These are phyloP conservation scores for Sicyos edulis DNA, from an alignment of 306 rosid genomes.

Conservation along the genomic window DNA sequence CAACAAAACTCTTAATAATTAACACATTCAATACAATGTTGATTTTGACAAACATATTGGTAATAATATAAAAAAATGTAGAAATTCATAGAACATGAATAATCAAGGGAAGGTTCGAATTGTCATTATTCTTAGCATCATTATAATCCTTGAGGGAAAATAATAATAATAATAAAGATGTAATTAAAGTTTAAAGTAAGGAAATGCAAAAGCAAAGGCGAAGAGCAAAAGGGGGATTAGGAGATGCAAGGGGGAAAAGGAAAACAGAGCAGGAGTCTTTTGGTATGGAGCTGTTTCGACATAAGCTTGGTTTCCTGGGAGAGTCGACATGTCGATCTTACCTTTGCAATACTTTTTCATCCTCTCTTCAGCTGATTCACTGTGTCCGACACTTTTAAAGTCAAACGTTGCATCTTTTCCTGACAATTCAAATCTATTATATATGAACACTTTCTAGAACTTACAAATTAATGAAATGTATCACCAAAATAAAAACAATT, in stretches of 20 bases:
- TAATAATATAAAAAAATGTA: too few relatives aligned
- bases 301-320: constrained; percentile 32
- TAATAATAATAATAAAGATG: not conserved
- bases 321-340: constrained; percentile 41
- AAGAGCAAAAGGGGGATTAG: constrained; percentile 43
- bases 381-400: constrained; percentile 74
- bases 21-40: too few relatives aligned
- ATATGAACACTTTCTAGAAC: too few relatives aligned
- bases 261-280: constrained; percentile 23
- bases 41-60: too few relatives aligned
- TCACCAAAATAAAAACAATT: too few relatives aligned
- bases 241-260: constrained; percentile 47
- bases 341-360: constrained; percentile 57
- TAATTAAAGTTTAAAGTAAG: not conserved
- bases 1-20: too few relatives aligned
- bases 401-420: constrained; percentile 79
- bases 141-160: not conserved
- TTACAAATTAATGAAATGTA: too few relatives aligned
- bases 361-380: constrained; percentile 49
- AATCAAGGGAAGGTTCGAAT: not conserved
- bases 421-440: constrained; percentile 19
- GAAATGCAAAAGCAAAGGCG: constrained; percentile 9
- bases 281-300: constrained; percentile 22
- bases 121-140: not conserved
- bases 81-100: not conserved